Conservation (phyloP, 352 stramenopile species). For the Globisporangium canariense region DNA sequence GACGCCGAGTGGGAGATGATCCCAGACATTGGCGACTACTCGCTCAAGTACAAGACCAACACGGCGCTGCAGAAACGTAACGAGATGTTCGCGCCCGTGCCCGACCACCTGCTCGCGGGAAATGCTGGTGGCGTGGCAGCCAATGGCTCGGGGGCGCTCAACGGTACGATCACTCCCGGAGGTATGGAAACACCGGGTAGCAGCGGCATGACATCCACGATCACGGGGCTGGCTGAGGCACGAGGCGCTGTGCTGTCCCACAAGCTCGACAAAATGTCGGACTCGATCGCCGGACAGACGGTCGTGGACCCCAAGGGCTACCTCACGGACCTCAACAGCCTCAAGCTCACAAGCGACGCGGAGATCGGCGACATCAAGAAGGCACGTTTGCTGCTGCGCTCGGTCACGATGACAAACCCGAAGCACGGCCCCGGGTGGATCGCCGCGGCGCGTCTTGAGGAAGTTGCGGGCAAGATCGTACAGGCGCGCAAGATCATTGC, state of each 20-base stretch:
- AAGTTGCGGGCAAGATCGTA: conserved; percentile 94
- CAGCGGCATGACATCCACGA: conserved; percentile 57
- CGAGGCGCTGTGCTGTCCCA: conserved; percentile 93
- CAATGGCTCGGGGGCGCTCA: conserved; percentile 24
- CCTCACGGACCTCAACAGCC: conserved; percentile 95
- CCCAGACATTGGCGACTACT: conserved; percentile 96
- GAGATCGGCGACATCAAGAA: conserved; percentile 99
- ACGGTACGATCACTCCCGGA: conserved; percentile 51
- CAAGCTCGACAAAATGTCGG: conserved; percentile 96
- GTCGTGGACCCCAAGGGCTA: conserved; percentile 98
- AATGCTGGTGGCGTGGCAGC: conserved; percentile 24
- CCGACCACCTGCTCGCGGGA: conserved; percentile 90
- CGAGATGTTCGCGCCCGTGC: conserved; percentile 94
- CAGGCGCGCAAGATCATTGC: conserved; percentile 98
- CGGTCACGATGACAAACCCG: conserved; percentile 97
- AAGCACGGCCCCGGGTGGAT: conserved; percentile 99
- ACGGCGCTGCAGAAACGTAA: conserved; percentile 90
- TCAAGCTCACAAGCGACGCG: conserved; percentile 91
- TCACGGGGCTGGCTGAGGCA: conserved; percentile 90
- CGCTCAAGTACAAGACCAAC: conserved; percentile 88
- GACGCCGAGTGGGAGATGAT: conserved; percentile 96
- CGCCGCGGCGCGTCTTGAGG: conserved; percentile 96
- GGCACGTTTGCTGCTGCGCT: conserved; percentile 94
- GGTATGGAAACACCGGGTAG: conserved; percentile 49
- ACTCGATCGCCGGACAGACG: conserved; percentile 95